phyloP scores from a whole-genome alignment of 768 basidiomycete genomes.

The Suillus discolor region DNA sequence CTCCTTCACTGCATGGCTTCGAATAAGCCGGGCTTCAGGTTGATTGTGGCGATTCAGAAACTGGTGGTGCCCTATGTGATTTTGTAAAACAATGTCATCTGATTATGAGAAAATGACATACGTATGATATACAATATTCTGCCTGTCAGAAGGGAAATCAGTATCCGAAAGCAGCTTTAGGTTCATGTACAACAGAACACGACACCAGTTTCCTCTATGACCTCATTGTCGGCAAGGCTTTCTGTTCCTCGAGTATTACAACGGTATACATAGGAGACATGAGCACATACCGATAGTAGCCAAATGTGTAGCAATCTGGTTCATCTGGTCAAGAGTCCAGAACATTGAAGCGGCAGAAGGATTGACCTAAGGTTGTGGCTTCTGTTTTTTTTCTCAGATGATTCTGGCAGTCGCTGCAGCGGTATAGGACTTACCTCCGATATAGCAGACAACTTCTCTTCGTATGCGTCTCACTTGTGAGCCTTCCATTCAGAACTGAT shows the following conservation, averaged over 20 bases:
- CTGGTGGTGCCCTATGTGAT: no score
- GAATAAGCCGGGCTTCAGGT: no score
- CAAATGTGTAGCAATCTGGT: not conserved
- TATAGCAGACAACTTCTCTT: not conserved
- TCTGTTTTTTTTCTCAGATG: not conserved
- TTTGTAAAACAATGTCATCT: no score
- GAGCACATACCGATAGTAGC: not conserved
- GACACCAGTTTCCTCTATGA: not conserved
- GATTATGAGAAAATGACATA: no score
- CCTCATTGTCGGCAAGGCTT: not conserved
- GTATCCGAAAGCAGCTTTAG: not conserved
- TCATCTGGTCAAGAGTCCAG: not conserved
- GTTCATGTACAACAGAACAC: not conserved
- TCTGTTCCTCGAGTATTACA: no score
- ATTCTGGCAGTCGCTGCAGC: not conserved
- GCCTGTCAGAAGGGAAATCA: no score
- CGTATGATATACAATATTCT: no score
- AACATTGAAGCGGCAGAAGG: slow-evolving; percentile 1
- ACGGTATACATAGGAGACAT: rapidly evolving
- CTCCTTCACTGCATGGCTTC: no score
- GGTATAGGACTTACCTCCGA: not conserved
- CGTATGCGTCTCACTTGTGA: not conserved
- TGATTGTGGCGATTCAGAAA: no score
- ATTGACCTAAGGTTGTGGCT: not conserved
- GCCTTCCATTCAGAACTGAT: not conserved